Evolutionary conservation across 1,284 basidiomycete species (phyloP).

Genomic region (Leucoagaricus sp.): DNA sequence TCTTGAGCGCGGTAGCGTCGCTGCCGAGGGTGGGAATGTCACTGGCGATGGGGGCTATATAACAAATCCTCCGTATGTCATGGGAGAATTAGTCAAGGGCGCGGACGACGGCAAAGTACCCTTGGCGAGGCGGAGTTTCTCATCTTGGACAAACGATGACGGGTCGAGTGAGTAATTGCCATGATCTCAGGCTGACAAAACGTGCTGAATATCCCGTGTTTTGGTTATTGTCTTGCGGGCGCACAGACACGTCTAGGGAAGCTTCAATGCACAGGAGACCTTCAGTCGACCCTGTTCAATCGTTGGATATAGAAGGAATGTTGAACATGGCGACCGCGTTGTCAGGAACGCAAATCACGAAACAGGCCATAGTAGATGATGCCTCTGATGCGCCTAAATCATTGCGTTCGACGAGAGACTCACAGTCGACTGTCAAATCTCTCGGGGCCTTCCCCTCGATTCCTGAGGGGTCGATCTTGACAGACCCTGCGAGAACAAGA

Average conservation of each 20-base stretch:
- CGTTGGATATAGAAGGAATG: constrained; percentile 54
- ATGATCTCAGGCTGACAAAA: background rate
- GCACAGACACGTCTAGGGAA: too few species aligned
- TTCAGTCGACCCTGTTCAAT: constrained; percentile 2
- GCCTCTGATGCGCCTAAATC: constrained; percentile 3
- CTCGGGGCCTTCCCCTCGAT: background rate
- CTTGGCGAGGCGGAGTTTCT: background rate
- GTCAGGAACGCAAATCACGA: constrained; percentile 21
- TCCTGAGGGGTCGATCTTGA: too few species aligned
- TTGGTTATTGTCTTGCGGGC: background rate
- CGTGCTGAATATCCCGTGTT: background rate
- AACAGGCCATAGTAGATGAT: constrained; percentile 22
- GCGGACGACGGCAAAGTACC: background rate
- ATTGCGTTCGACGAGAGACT: background rate
- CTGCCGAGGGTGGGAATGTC: background rate
- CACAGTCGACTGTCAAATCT: background rate
- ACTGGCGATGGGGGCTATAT: background rate
- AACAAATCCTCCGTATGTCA: constrained; percentile 10
- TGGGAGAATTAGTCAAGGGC: constrained; percentile 2
- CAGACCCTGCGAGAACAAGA: constrained; percentile 16
- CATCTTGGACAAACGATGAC: constrained; percentile 10
- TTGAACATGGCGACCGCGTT: constrained; percentile 45
- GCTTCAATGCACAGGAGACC: constrained; percentile 1
- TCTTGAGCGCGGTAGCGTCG: constrained; percentile 3
- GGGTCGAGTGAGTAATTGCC: constrained; percentile 2